Base-by-base conservation (phyloP, 345 rosid species). In the Salix caprea region DNA sequence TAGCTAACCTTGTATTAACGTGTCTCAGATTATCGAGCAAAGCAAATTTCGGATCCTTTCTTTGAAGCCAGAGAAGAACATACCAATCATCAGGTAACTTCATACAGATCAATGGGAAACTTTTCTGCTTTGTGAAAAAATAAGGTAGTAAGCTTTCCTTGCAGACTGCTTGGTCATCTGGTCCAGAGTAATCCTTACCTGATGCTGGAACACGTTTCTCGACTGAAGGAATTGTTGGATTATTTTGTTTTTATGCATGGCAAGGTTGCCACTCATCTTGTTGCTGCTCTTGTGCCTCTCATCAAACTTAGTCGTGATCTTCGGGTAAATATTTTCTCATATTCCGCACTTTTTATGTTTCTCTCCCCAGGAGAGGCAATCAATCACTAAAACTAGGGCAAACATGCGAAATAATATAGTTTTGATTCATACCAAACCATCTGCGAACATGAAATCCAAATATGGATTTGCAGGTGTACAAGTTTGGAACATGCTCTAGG, bases 171-270 rank as follows among this genome's bases (percentile, higher is more conserved):
- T 56, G 80, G 86, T 69, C 78, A 72, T 79, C 84, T 93, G 73
- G 87, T 89, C 71, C 88, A 60, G 78, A 82, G 82, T 81, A 85
- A 88, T 84, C 89, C 94, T 68, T 85, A 82, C 78, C 83, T 84
- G 3, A 82, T 93, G 90, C 54, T 88, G 88, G 96, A 91, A 79
- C 89, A 83, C 80, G 82, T 88, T 66, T 79, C 92, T 32, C 91
- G 89, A 69, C 82, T 91, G 85, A 93, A 93, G 86, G 97, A 93
- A 77, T 82, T 93, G 80, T 72, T 93, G 85, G 97, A 93, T 86
- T 91, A 91, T 79, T 91, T 91, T 85, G 81, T 90, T 81, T 87
- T 85, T 80, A 88, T 89, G 88, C 50, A 89, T 77, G 88, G 89
- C 65, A 86, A 81, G 76, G 85, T 90, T 71, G 89, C 96, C 71